phyloP scores from a whole-genome alignment of 2,329 filamentous ascomycete genomes.

The Septoria linicola region DNA sequence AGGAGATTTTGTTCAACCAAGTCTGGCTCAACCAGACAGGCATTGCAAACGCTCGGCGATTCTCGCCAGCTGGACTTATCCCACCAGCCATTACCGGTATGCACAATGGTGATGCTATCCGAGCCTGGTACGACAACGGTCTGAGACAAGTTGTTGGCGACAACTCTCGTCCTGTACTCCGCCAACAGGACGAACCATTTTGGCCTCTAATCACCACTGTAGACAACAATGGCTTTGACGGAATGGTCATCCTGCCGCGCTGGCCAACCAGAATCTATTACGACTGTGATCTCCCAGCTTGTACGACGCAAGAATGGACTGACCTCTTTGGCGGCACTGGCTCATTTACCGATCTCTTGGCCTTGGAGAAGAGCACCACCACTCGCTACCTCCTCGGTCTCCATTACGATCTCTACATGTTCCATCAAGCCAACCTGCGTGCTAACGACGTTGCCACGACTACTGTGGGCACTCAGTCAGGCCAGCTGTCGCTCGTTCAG shows the following conservation, averaged over 20 bases:
- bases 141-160: slow-evolving; percentile 8
- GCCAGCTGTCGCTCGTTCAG: slow-evolving; percentile 10
- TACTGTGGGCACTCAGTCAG: slow-evolving; percentile 6
- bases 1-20: slow-evolving; percentile 14
- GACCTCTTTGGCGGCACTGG: slow-evolving; percentile 12
- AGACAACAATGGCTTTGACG: slow-evolving; percentile 11
- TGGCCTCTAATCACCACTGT: slow-evolving; percentile 10
- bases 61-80: slow-evolving; percentile 7
- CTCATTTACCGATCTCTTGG: slow-evolving; percentile 11
- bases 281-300: slow-evolving; percentile 12
- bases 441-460: slow-evolving; percentile 6
- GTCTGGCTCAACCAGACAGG: slow-evolving; percentile 7
- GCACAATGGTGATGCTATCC: slow-evolving; percentile 15
- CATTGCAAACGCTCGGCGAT: neutral
- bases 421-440: slow-evolving; percentile 15
- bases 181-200: neutral
- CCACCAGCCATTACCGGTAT: slow-evolving; percentile 15
- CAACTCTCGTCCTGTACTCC: slow-evolving; percentile 13
- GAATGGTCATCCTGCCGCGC: slow-evolving; percentile 12
- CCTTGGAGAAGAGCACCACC: slow-evolving; percentile 8
- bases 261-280: slow-evolving; percentile 18
- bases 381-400: slow-evolving; percentile 9
- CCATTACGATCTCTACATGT: slow-evolving; percentile 14
- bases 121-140: slow-evolving; percentile 9
- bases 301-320: slow-evolving; percentile 13